Percentiles rank a stretch among this genome's conserved stretches.
Evolutionary conservation across 2,329 filamentous ascomycete species (phyloP).

Genomic region (Xylaria sp.): DNA sequence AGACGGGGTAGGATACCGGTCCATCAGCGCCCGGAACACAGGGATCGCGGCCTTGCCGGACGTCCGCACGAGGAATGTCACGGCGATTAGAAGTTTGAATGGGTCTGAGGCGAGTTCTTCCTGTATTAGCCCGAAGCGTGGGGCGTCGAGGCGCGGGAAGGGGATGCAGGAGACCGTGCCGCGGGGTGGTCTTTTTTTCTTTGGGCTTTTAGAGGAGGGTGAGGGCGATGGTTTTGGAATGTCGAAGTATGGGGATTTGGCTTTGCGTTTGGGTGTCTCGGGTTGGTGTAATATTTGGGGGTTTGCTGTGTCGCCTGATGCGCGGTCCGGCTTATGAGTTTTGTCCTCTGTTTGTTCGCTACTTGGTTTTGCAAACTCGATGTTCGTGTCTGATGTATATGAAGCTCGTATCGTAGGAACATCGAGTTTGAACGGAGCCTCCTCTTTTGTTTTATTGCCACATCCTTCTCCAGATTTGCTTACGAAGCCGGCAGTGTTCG

Average conservation of each 20-base stretch:
- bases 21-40: constrained; percentile 75
- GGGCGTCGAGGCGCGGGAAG: constrained; percentile 73
- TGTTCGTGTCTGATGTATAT: not conserved
- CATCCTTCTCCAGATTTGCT: not conserved
- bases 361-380: not conserved
- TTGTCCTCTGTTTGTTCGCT: not conserved
- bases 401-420: not conserved
- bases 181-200: constrained; percentile 50
- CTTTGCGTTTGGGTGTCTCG: constrained; percentile 43
- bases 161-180: constrained; percentile 66
- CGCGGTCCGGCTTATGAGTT: not conserved
- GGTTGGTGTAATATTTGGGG: constrained; percentile 17
- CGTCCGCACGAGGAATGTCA: constrained; percentile 87
- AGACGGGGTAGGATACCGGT: constrained; percentile 73
- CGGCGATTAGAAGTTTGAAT: constrained; percentile 83
- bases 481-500: not conserved
- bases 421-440: not conserved
- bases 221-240: constrained; percentile 9
- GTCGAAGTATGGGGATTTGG: constrained; percentile 52
- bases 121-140: constrained; percentile 82
- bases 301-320: not conserved
- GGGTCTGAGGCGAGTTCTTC: constrained; percentile 80
- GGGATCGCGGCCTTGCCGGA: constrained; percentile 79
- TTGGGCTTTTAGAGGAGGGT: constrained; percentile 42
- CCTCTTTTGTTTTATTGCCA: not conserved